Conservation (phyloP, 2,329 filamentous ascomycete species). For the Fusarium devonianum region DNA sequence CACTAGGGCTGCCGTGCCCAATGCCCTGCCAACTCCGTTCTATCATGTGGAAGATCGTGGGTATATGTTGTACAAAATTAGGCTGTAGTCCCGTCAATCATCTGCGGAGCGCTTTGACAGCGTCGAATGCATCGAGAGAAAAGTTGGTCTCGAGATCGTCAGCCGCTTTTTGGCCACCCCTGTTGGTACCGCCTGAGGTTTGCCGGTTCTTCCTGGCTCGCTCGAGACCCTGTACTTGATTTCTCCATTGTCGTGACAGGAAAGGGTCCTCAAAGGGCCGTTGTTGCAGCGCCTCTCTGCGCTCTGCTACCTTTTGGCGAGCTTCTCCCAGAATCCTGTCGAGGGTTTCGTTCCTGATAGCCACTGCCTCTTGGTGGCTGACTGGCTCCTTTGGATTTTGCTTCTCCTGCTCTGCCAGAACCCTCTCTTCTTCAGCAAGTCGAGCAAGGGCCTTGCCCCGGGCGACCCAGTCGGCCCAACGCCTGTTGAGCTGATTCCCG, state of each 20-base stretch:
- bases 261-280: slow-evolving; percentile 22
- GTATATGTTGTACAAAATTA: slow-evolving; percentile 13
- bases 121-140: background rate
- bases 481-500: slow-evolving; percentile 42
- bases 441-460: slow-evolving; percentile 50
- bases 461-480: slow-evolving; percentile 51
- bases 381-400: background rate
- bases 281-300: background rate
- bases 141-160: background rate
- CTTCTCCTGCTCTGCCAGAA: slow-evolving; percentile 38
- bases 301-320: slow-evolving; percentile 8
- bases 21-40: slow-evolving; percentile 8
- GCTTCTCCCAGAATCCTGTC: slow-evolving; percentile 19
- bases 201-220: background rate
- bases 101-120: background rate
- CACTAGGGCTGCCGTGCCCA: background rate
- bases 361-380: slow-evolving; percentile 5
- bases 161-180: background rate
- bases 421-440: slow-evolving; percentile 51
- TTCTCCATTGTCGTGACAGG: slow-evolving; percentile 9
- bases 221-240: slow-evolving; percentile 2
- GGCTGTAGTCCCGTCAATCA: background rate
- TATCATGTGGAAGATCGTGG: slow-evolving; percentile 4
- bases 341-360: slow-evolving; percentile 8
- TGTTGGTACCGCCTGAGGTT: background rate